These are phyloP conservation scores for Trichoderma arundinaceum DNA, from an alignment of 2,329 filamentous ascomycete genomes.

Conservation along the genomic window DNA sequence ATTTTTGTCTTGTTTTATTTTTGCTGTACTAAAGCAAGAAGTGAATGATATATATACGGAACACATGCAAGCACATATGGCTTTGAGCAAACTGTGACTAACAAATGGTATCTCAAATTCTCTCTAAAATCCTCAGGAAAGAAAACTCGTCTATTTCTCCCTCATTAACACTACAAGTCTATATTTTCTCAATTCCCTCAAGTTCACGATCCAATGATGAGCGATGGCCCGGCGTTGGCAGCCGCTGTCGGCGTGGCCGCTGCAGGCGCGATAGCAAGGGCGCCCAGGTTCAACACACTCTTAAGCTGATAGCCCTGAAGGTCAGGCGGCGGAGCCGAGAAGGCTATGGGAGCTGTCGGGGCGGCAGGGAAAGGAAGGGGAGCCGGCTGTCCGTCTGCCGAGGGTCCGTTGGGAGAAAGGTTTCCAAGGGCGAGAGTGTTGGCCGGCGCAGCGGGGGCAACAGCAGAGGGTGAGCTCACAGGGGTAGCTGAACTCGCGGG, in stretches of 20 bases:
- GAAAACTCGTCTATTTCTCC: no score
- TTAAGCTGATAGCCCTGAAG: slow-evolving; percentile 24
- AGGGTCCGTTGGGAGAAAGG: slow-evolving; percentile 10
- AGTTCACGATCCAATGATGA: slow-evolving; percentile 9
- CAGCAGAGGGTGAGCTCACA: not conserved
- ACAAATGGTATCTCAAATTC: slow-evolving; percentile 28
- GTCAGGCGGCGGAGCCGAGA: slow-evolving; percentile 21
- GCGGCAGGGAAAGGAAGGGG: slow-evolving; percentile 13
- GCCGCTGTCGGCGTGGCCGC: not conserved
- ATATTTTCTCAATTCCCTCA: not conserved
- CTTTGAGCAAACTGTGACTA: slow-evolving; percentile 19
- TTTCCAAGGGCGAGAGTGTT: slow-evolving; percentile 23
- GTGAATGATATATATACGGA: slow-evolving; percentile 13
- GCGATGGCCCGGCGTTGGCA: slow-evolving; percentile 2
- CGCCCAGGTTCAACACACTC: slow-evolving; percentile 28
- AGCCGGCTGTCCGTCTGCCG: slow-evolving; percentile 20
- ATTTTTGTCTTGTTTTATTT: not conserved
- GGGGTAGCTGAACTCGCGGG: slow-evolving; percentile 1
- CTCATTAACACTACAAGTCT: not conserved
- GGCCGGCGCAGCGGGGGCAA: slow-evolving; percentile 2
- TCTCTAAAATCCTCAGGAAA: not conserved
- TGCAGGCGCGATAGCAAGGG: not conserved
- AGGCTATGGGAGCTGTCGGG: slow-evolving; percentile 12
- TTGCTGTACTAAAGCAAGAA: slow-evolving; percentile 1
- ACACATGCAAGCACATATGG: not conserved